Evolutionary conservation across 495 filamentous ascomycete species (phyloP), one percentile per base, ranked within the genome.

Genomic region (Oidiodendron maius): DNA sequence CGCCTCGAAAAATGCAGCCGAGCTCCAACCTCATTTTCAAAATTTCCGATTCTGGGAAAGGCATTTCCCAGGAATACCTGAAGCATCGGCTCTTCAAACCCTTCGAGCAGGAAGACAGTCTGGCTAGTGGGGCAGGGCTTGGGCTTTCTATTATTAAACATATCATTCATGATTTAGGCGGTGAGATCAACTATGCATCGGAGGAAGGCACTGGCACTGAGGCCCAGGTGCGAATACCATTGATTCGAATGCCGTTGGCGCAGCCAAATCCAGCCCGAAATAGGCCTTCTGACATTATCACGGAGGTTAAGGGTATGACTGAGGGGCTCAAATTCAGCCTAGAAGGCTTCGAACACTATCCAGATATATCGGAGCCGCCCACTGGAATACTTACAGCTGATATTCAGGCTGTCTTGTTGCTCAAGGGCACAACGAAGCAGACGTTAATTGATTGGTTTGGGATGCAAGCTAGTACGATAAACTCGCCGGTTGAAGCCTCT

Each of bases 1-100:
- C 26, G 11, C 38, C 44, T 11, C 24, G 44, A 13, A 44, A 10
- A 12, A 50, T 50, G 15, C 18, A 23, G 12, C 25, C 28, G 0
- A 46, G 54, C 25, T 20, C 28, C 1, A 61, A 55, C 15, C 58
- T 61, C 10, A 56, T 45, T 5, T 21, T 62, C 11, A 62, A 60
- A 34, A 42, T 67, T 24, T 57, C 56, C 16, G 59, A 59, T 41
- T 59, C 60, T 3, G 62, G 63, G 3, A 59, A 54, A 15, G 87
- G 87, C 10, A 90, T 91, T 40, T 76, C 72, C 0, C 64, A 77
- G 12, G 81, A 84, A 13, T 91, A 81, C 56, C 64, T 90, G n/a
- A 72, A 76, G 16, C 72, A 83, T 39, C 69, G 74, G 11, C 61
- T 88, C 0, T 91, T 81, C 58, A 77, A 74, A 11, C 82, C 86